Evolutionary conservation across 2,329 filamentous ascomycete genomes (phyloP).

Genomic region (Aspergillus niger): DNA sequence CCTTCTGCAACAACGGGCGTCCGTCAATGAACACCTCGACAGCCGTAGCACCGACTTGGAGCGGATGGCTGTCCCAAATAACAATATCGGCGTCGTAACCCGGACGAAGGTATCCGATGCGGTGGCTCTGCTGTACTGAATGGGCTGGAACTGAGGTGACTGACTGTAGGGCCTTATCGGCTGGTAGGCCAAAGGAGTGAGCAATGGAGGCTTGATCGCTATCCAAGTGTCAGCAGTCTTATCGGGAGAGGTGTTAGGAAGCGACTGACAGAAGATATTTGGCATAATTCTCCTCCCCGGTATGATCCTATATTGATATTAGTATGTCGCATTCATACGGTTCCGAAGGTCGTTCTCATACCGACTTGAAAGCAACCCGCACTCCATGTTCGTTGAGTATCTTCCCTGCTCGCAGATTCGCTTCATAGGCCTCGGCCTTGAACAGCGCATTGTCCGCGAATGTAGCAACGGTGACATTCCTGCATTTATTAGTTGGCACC

Average conservation of each 20-base stretch:
- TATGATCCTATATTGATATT: conserved; percentile 5
- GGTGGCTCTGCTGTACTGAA: conserved; percentile 58
- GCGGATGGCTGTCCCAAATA: conserved; percentile 64
- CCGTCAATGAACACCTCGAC: conserved; percentile 67
- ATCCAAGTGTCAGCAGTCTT: neutral
- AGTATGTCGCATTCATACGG: neutral
- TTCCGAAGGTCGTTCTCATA: conserved; percentile 32
- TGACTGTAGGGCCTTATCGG: conserved; percentile 60
- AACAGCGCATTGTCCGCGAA: conserved; percentile 75
- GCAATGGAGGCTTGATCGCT: conserved; percentile 54
- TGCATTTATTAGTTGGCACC: neutral
- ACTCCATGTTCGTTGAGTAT: conserved; percentile 65
- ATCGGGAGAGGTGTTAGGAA: neutral
- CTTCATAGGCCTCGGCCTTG: conserved; percentile 67
- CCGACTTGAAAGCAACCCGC: conserved; percentile 70
- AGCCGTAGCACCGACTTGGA: conserved; percentile 61
- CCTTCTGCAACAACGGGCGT: neutral
- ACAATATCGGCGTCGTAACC: conserved; percentile 65
- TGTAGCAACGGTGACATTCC: conserved; percentile 55
- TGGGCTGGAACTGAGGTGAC: conserved; percentile 63
- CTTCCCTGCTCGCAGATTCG: conserved; percentile 67
- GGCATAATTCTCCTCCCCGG: conserved; percentile 4
- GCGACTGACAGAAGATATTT: conserved; percentile 31
- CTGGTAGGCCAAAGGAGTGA: conserved; percentile 61
- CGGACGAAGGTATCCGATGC: conserved; percentile 63